Evolutionary conservation across 306 rosid genomes (phyloP), one percentile per base, ranked within the genome.

Genomic region (Trifolium pratense): DNA sequence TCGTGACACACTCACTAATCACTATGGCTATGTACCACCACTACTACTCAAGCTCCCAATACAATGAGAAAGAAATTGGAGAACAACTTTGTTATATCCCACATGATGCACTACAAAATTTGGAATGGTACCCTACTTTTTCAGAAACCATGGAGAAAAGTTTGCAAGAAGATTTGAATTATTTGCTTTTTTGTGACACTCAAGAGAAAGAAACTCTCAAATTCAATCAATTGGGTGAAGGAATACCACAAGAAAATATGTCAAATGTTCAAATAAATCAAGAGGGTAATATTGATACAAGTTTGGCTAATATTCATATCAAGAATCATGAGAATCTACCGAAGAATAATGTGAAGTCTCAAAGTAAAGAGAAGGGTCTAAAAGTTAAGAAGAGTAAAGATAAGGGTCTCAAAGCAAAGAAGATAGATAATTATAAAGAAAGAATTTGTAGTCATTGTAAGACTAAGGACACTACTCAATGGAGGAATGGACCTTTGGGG

Each of bases 401-500:
- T 12, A 12, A 42, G 55, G 13, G 3, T 29, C 11, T 18, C 49
- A 3, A 39, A 39, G 43, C 13, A 2, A 39, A 29, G 43, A 43
- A 0, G 2, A 43, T 3, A 13, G 16, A 13, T 13, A 43, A 12
- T 0, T 43, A 43, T 20, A 18, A 29, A 29, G 32, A 29, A 0
- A 39, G 15, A 40, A 65, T 2, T n/a, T 64, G 72, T 6, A 75
- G 72, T 0, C 78, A 81, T 9, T 76, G 81, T 20, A 46, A 36
- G 6, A 11, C 21, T 3, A 71, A 18, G 20, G 1, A 17, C 3
- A 81, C 81, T 0, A 78, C 79, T n/a, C 75, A 63, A 5, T 81
- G 85, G 85, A 76, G 84, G 42, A 7, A 4, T 0, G 85, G 85
- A 17, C 81, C 85, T 0, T 13, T 57, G 11, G 76, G 85, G 3